Evolutionary conservation across 768 basidiomycete genomes (phyloP), one percentile per base, ranked within the genome.

Genomic region (Lactifluus rugatus): DNA sequence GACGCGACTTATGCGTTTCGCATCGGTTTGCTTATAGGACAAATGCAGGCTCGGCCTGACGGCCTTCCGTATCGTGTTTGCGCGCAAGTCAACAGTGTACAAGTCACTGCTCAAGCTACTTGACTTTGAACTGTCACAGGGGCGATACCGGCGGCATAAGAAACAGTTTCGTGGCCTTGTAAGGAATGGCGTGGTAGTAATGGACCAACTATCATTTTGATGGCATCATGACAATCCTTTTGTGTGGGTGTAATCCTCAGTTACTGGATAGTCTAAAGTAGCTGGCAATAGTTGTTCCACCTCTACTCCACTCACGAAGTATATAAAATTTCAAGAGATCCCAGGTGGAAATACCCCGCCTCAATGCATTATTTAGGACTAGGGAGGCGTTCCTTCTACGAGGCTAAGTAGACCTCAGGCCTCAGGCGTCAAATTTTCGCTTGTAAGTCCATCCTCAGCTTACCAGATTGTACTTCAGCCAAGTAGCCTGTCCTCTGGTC

Each of bases 11-110:
- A 49, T 41, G 19, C 32, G 28, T 36, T 44, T 48, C 26, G 31
- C 28, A 42, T 51, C 23, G 19, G 28, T 53, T 10, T 21, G 32
- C 32, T 51, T n/a, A 57, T 50, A 10, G 37, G 26, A 44, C 21
- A 44, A 32, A 42, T 46, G 25, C 52, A 94, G 92, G 90, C 78
- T 94, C 23, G 89, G 90, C 42, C 34, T 34, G 47, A 84, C 85
- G 60, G 93, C 93, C 2, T 93, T 94, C 70, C 76, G 81, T 65
- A 72, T 78, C 10, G 76, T 91, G 51, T 68, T 93, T 4, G 75
- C 74, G 14, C 74, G 70, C 48, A 84, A 79, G 60, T 75, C 79
- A 7, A 72, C 78, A 28, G 69, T 69, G 13, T 85, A 86, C 65
- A 54, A 62, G 9, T 54, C 70, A 3, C 36, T 88, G 3, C 66